These are phyloP conservation scores for Pseudopyricularia cyperi DNA, from an alignment of 2,329 filamentous ascomycete species.

Conservation along the genomic window DNA sequence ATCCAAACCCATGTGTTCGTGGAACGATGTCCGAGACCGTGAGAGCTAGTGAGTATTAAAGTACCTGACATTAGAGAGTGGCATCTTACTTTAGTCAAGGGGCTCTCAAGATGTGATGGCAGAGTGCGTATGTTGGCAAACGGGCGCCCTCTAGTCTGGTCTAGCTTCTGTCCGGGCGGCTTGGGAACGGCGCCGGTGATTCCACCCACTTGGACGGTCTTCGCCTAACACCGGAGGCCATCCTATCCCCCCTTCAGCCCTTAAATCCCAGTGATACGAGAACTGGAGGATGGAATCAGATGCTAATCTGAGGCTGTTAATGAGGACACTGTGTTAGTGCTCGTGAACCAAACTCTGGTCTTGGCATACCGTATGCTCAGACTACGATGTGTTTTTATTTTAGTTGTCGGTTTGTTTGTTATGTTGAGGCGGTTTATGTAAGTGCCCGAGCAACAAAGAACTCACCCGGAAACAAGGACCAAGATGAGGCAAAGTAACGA, in stretches of 20 bases:
- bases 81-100: neutral
- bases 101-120: neutral
- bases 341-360: neutral
- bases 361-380: neutral
- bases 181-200: neutral
- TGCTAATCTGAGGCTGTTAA: neutral
- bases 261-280: neutral
- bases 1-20: neutral
- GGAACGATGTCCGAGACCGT: neutral
- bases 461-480: no score
- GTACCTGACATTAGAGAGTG: neutral
- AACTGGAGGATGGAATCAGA: neutral
- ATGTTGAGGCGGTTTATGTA: neutral
- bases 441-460: no score
- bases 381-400: neutral
- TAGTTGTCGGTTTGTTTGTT: neutral
- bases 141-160: neutral
- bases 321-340: neutral
- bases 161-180: neutral
- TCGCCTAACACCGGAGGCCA: neutral
- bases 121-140: neutral
- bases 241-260: neutral
- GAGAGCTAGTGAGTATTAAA: neutral
- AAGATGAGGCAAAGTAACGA: no score
- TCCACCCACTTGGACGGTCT: neutral